These are phyloP conservation scores for Phytopythium helicoides DNA, from an alignment of 352 stramenopile species.

Conservation along the genomic window DNA sequence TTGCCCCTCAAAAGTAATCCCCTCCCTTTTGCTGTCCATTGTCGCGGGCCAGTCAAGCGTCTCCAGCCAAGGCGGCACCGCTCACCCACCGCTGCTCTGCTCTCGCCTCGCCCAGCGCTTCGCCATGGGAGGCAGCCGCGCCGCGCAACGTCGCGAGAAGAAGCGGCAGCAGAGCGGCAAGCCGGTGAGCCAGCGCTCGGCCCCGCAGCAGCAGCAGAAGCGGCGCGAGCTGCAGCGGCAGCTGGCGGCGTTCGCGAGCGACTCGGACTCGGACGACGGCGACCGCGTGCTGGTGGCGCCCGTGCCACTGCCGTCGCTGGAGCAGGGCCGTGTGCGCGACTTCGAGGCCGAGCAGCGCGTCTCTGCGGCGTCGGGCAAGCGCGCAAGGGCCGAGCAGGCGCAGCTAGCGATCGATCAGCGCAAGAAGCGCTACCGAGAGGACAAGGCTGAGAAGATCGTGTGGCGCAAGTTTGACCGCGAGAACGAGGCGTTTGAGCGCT, in stretches of 20 bases:
- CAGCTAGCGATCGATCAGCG: constrained; percentile 50
- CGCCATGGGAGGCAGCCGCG: constrained; percentile 26
- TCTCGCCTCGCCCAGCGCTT: too few relatives aligned
- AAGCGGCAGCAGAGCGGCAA: constrained; percentile 22
- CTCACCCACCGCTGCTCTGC: too few relatives aligned
- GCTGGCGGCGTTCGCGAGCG: constrained; percentile 16
- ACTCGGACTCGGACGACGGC: constrained; percentile 47
- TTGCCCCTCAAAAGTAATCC: too few relatives aligned
- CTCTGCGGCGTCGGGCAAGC: constrained; percentile 34
- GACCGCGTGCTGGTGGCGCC: constrained; percentile 19
- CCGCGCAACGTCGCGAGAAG: constrained; percentile 43
- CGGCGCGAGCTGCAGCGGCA: constrained; percentile 3
- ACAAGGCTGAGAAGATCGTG: constrained; percentile 82
- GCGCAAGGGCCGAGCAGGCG: constrained; percentile 46
- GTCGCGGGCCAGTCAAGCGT: too few relatives aligned
- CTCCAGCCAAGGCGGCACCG: too few relatives aligned
- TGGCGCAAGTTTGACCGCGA: constrained; percentile 87
- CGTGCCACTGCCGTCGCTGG: constrained; percentile 68
- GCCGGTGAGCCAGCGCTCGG: constrained; percentile 2
- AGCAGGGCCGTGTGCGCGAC: constrained; percentile 58
- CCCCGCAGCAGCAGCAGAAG: constrained; percentile 5
- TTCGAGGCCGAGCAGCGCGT: constrained; percentile 50
- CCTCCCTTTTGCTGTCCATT: too few relatives aligned
- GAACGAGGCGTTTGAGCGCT: constrained; percentile 79
- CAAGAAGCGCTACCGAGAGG: constrained; percentile 59